phyloP scores from a whole-genome alignment of 768 basidiomycete genomes.

The Dacryopinax primogenitus region DNA sequence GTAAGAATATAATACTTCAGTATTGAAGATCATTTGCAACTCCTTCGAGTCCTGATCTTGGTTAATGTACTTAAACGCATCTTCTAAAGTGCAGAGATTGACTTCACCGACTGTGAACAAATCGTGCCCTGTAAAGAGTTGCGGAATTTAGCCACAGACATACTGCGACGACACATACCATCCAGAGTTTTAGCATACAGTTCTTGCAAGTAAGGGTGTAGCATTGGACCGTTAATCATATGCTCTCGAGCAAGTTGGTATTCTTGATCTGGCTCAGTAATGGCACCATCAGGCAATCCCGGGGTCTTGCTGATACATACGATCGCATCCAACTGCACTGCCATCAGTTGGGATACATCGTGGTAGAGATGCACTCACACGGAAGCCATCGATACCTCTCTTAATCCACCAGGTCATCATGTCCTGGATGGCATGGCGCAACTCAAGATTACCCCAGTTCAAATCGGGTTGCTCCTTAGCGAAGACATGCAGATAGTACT shows the following conservation, averaged over 20 bases:
- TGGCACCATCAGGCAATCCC: conserved; percentile 53
- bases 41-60: conserved; percentile 14
- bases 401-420: conserved; percentile 61
- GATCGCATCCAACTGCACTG: conserved; percentile 51
- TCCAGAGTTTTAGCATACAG: conserved; percentile 51
- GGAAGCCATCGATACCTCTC: conserved; percentile 61
- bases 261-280: conserved; percentile 38
- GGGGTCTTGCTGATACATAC: conserved; percentile 51
- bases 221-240: conserved; percentile 50
- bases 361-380: conserved; percentile 32
- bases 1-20: conserved; percentile 19
- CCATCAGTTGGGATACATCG: not conserved
- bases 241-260: conserved; percentile 43
- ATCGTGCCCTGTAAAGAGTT: conserved; percentile 33
- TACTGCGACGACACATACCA: conserved; percentile 29
- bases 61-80: not conserved
- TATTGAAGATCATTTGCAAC: conserved; percentile 21
- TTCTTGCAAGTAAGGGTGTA: conserved; percentile 55
- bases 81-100: conserved; percentile 27
- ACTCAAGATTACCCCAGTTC: conserved; percentile 59
- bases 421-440: conserved; percentile 42
- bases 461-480: conserved; percentile 56
- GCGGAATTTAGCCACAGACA: not conserved
- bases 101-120: conserved; percentile 54
- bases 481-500: conserved; percentile 65